Evolutionary conservation across 2,329 filamentous ascomycete species (phyloP), one percentile per base, ranked within the genome.

Genomic region (Madurella fahalii): DNA sequence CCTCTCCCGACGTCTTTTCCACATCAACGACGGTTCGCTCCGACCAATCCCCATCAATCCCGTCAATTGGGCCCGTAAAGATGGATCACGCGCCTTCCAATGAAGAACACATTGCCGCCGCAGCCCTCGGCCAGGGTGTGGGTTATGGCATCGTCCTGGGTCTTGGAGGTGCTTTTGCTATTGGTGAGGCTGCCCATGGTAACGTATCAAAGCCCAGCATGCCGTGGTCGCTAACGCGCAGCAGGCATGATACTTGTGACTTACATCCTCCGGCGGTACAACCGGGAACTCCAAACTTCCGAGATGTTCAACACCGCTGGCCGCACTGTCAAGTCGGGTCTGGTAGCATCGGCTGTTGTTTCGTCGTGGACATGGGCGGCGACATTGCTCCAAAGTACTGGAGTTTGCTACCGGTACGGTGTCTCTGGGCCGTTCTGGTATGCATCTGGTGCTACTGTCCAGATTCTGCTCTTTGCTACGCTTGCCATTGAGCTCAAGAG

Each of bases 281-380:
- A 76, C 53, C 63, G 68, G 47, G 90, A 94, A 69, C 76, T 92
- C 2, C 90, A 95, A 69, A 96, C 92, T 0, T 92, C 88, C 0
- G 91, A 96, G 73, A 94, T 91, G 83, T 96, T 96, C 77, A 91
- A 82, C 60, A 95, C 91, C 0, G 91, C 91, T 47, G 90, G 90
- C 16, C 80, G 92, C 58, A 91, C 89, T 1, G 89, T 96, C 61
- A 96, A 95, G 68, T 91, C 89, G 9, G 92, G 91, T 42, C 78
- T 96, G 13, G 90, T 95, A 0, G 89, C 89, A 11, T 89, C 89
- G 5, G 91, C 90, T 15, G 91, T 96, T n/a, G 90, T 95, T 3
- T 92, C 87, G 15, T 91, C 87, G 5, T 96, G 92, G 91, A 95
- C 91, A 0, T 95, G 90, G 90, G 90, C 90, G 0, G 90, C 89